A percentile compares a stretch with the other conserved stretches of the same genome.
phyloP scores from a whole-genome alignment of 352 stramenopile species.

The Nothophytophthora sp. region DNA sequence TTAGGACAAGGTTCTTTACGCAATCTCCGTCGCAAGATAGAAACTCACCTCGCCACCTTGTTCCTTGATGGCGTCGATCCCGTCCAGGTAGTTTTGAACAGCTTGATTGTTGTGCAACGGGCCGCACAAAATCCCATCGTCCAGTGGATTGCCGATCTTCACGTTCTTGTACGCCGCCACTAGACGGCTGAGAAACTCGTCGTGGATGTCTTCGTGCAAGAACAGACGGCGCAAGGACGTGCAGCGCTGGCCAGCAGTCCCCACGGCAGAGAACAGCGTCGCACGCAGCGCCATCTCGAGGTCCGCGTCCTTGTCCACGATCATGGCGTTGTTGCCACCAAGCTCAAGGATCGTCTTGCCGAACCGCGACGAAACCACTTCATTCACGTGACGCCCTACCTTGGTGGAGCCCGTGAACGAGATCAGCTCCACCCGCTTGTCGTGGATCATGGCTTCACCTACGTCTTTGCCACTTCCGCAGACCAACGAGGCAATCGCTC shows the following conservation, averaged over 20 bases:
- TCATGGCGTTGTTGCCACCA: slow-evolving; percentile 94
- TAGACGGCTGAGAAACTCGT: slow-evolving; percentile 87
- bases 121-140: slow-evolving; percentile 84
- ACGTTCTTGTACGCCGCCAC: slow-evolving; percentile 87
- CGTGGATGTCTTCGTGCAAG: slow-evolving; percentile 91
- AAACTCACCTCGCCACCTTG: slow-evolving; percentile 79
- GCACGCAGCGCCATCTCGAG: slow-evolving; percentile 90
- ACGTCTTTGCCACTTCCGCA: slow-evolving; percentile 81
- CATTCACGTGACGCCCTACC: slow-evolving; percentile 86
- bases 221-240: slow-evolving; percentile 92
- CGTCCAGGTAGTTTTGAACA: slow-evolving; percentile 86
- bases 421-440: slow-evolving; percentile 89
- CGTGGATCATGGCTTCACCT: slow-evolving; percentile 83
- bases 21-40: slow-evolving; percentile 1
- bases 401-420: slow-evolving; percentile 93
- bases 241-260: slow-evolving; percentile 92
- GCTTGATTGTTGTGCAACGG: slow-evolving; percentile 72
- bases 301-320: slow-evolving; percentile 92
- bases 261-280: slow-evolving; percentile 91
- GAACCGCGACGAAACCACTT: slow-evolving; percentile 88
- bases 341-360: slow-evolving; percentile 93
- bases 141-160: slow-evolving; percentile 88
- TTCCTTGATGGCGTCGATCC: slow-evolving; percentile 84
- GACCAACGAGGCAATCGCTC: slow-evolving; percentile 85
- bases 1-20: no score